Conservation (phyloP, 2,329 filamentous ascomycete genomes). For the Colletotrichum lupini region DNA sequence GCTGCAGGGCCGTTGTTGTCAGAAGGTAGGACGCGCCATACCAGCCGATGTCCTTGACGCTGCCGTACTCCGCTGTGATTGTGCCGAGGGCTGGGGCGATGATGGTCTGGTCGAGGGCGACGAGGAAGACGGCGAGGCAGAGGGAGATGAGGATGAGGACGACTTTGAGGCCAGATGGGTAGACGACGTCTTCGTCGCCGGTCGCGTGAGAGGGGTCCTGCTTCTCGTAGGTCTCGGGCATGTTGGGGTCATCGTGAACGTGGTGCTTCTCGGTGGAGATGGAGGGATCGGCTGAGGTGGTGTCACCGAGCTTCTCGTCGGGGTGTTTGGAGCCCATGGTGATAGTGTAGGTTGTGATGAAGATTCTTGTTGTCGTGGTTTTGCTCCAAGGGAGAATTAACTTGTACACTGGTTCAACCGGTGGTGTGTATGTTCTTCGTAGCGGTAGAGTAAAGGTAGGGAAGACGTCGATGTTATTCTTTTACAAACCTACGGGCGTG, state of each 20-base stretch:
- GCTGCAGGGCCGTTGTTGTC: conserved; percentile 60
- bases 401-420: not conserved
- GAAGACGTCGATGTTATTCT: not conserved
- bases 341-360: not conserved
- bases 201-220: not conserved
- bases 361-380: not conserved
- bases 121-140: conserved; percentile 59
- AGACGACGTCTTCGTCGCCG: conserved; percentile 41
- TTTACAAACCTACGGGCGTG: not conserved
- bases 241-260: not conserved
- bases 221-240: not conserved
- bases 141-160: conserved; percentile 55
- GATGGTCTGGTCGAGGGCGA: conserved; percentile 62
- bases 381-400: not conserved
- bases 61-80: conserved; percentile 58
- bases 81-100: conserved; percentile 63
- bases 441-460: too few species aligned
- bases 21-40: conserved; percentile 62
- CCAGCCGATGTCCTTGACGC: conserved; percentile 63
- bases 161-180: conserved; percentile 54
- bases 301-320: not conserved
- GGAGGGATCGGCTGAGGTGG: conserved; percentile 25
- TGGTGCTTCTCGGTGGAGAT: conserved; percentile 15
- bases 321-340: conserved; percentile 16
- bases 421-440: too few species aligned